Base-by-base conservation (phyloP, 768 basidiomycete genomes). In the Stropharia rugosoannulata region DNA sequence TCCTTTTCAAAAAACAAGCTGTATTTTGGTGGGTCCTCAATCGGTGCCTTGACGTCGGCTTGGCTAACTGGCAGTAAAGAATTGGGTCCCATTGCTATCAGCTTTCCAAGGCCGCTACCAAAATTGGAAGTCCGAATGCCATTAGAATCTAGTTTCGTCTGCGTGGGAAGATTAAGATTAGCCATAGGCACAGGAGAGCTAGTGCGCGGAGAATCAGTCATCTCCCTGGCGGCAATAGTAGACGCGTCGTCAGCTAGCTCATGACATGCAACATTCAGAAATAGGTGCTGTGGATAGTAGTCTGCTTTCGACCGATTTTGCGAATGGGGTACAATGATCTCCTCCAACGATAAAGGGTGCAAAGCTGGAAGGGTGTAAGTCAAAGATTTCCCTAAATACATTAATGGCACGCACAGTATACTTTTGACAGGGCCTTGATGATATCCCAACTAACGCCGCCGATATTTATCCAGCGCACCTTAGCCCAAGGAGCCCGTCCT, bases 391-490 rank as follows among this genome's bases (percentile, higher is more conserved):
- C 18, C 19, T 9, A 7, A 47, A 43, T 46, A 16, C 42, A 13
- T 18, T 22, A 37, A 13, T n/a, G 12, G 45, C 15, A 68, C 79
- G 42, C 57, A 86, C 87, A 77, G 61, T 86, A 88, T 68, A 80
- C 81, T 52, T 88, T 66, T 18, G 85, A 83, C 32, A 89, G 67
- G 0, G 82, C 81, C 61, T 84, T 86, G 61, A 90, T 78, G 32
- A 90, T 85, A 62, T 89, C 87, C 85, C 87, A 90, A 59, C 81
- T 80, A 55, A 81, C 62, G 5, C 88, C 89, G 29, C 80, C 83
- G 58, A 89, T 78, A 60, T 86, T 86, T 50, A 89, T 88, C 87
- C 87, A 90, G 49, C 89, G 72, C 11, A 87, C 88, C 63, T 81
- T 86, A 25, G 80, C 81, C 85, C 85, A 87, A 2, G 79, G 69